Base-by-base conservation (phyloP, 192 early-diverging fungal genomes). In the Coemansia nantahalensis region DNA sequence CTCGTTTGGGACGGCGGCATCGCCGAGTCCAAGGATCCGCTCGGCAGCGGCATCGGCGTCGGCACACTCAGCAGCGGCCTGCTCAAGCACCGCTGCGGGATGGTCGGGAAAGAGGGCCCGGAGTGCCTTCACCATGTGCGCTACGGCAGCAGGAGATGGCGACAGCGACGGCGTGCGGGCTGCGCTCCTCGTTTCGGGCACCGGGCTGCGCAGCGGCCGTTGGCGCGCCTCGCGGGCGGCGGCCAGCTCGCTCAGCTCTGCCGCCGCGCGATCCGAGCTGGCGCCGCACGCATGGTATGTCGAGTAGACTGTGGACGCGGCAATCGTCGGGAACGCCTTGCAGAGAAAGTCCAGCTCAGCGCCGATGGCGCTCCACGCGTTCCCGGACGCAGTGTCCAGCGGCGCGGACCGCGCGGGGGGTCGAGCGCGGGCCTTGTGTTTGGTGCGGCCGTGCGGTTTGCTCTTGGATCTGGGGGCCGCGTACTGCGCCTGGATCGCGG, bases 341-440 rank as follows among this genome's bases (percentile, higher is more conserved):
- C 60, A 68, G 21, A 76, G 17, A 5, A 47, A 37, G 5, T 59
- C 53, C 4, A 76, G 53, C 48, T 76, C 72, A 6, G 24, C 15
- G 34, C 38, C 48, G 1, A 68, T 76, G n/a, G 48, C 51, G n/a
- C 13, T 39, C 72, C 72, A 76, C 15, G 65, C 72, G 16, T 76
- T 76, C 11, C 42, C 40, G 13, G 21, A 18, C n/a, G 13, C 30
- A 24, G 17, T 51, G 18, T 28, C 26, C 18, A 18, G 24, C 0
- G 40, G 32, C 24, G 54, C 51, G 0, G 47, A 45, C 32, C 16
- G 23, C 21, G 46, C n/a, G 26, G 32, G 36, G 8, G 37, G 30
- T 10, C 22, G 22, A 1, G 11, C 28, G 11, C 39, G n/a, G 5
- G 42, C 31, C 15, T 53, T 66, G 39, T 39, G 28, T 21, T 53